Evolutionary conservation across 202 grass and related monocot species (phyloP), one percentile per base, ranked within the genome.

Genomic region (Eragrostis tef): DNA sequence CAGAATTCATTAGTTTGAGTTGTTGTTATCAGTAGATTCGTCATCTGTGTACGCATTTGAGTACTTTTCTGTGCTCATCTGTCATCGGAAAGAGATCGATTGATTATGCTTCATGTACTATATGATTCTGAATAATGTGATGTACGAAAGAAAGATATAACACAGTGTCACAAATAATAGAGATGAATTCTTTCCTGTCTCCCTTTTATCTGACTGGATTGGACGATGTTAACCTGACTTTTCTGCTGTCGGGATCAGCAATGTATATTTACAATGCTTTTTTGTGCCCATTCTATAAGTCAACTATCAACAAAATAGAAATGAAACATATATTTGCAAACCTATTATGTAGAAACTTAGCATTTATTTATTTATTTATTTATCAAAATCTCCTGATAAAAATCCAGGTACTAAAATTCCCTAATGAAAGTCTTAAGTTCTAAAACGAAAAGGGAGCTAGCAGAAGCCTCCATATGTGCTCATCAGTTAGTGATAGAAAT

Each of bases 101-200:
- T 77, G 9, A 9, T 64, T 47, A n/a, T 11, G 43, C 22, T 34
- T 49, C 22, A 31, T 63, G 57, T 48, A 62, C 59, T 7, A 64
- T 64, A 49, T 51, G 69, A 71, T 44, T 71, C 48, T 36, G 44
- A 65, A 78, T 60, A 60, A 49, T 6, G 17, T 20, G 46, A 27
- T 26, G 45, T 52, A 53, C 50, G 48, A 54, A 73, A 39, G 21
- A 78, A 65, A 63, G 1, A 11, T 14, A 45, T 78, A 50, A 64
- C 62, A 48, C 22, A 31, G 41, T n/a, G 24, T 20, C n/a, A n/a
- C n/a, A n/a, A n/a, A n/a, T n/a, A n/a, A n/a, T n/a, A n/a, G n/a
- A 59, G 21, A 24, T 13, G 61, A 43, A 0, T 11, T 20, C 31
- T 67, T 11, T 67, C 43, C 34, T 39, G 9, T 26, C 22, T 61